A percentile compares a stretch with the other conserved stretches of the same genome.
Conservation (phyloP, 176 grass and related monocot genomes). For the Metroxylon sagu region DNA sequence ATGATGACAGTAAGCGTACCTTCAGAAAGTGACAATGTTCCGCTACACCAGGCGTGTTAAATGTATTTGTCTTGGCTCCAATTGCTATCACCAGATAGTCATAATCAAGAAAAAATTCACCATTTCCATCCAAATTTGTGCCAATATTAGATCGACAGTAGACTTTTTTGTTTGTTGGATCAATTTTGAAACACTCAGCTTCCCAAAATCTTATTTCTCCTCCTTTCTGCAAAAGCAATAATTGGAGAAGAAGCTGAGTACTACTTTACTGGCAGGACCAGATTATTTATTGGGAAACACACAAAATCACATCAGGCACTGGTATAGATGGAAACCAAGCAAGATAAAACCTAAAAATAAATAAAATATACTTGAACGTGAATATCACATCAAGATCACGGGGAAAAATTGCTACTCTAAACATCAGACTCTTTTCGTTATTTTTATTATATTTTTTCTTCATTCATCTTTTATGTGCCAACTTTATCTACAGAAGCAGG, state of each 20-base stretch:
- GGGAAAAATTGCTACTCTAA: too few relatives aligned
- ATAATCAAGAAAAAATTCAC: constrained; percentile 78
- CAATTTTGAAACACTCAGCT: constrained; percentile 89
- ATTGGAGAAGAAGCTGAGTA: neutral
- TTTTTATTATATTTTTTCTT: too few relatives aligned
- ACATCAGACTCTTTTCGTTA: too few relatives aligned
- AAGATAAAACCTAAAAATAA: neutral
- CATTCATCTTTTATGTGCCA: too few relatives aligned
- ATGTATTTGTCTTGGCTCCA: constrained; percentile 75
- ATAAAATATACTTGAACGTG: too few relatives aligned
- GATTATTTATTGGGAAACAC: too few relatives aligned
- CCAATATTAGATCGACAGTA: constrained; percentile 58
- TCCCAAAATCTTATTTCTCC: constrained; percentile 86
- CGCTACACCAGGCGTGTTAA: constrained; percentile 80
- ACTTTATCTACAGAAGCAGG: too few relatives aligned
- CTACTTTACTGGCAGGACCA: constrained; percentile 5
- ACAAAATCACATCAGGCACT: neutral
- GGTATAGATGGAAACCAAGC: constrained; percentile 4
- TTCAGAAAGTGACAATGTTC: constrained; percentile 96
- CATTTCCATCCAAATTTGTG: constrained; percentile 79
- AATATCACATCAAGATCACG: too few relatives aligned
- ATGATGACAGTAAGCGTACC: constrained; percentile 29
- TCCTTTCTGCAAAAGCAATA: constrained; percentile 54
- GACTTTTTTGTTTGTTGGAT: constrained; percentile 63
- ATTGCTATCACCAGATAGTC: constrained; percentile 80